Evolutionary conservation across 169 alveolate species (phyloP), one percentile per base, ranked within the genome.

Genomic region (Cystoisospora suis): DNA sequence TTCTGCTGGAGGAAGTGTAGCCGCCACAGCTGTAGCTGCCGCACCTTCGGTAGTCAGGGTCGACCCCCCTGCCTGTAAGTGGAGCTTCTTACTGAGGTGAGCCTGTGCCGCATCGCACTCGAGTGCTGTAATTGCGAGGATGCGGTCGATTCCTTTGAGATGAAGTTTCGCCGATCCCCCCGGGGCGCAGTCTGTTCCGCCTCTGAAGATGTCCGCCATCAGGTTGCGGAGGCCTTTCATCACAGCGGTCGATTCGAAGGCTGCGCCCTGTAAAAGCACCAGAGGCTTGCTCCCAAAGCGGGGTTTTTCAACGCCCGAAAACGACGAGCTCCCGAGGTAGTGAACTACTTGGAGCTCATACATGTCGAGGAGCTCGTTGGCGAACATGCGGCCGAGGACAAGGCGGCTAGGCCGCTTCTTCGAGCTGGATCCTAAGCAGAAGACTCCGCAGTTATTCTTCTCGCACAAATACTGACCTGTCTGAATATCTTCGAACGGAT

Each of bases 361-460:
- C 88, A 89, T 89, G 47, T 89, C 93, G 44, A 79, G 59, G 42
- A 89, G 42, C 29, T 47, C 45, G 46, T 81, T n/a, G 45, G 83
- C 90, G 72, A 75, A 89, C 69, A 79, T 53, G 58, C 93, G 80
- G 32, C 89, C 93, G 5, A 89, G 44, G 36, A 81, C 42, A 38
- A 89, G 69, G 29, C 93, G 65, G 42, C 38, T 12, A 3, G 93
- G 93, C 27, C 86, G 93, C 87, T 89, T 89, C 93, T 89, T 89
- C 47, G 83, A 46, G 77, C 77, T 65, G n/a, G 81, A 56, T 32
- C 89, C 88, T 32, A 77, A 17, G 40, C 81, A 46, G 72, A 89
- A 89, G 34, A 79, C 5, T 36, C 86, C 86, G 93, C 93, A 79
- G 27, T 46, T 75, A 83, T 81, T 81, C 53, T 89, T 79, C 94